Evolutionary conservation across 2,329 filamentous ascomycete genomes (phyloP).

Genomic region (Colletotrichum chrysophilum): DNA sequence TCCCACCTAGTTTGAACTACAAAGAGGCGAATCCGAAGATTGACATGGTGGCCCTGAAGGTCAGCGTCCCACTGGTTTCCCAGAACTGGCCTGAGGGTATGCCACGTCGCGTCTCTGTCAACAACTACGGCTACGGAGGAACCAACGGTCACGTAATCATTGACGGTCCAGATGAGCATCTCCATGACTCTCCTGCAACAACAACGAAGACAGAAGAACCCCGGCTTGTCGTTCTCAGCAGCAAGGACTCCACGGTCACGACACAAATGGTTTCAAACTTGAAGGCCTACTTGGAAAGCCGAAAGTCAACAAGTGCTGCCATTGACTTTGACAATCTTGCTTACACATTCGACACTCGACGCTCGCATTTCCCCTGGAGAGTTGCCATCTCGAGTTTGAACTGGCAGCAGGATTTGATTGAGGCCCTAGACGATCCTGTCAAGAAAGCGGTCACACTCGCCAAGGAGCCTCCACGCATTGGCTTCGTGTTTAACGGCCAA

Average conservation of each 20-base stretch:
- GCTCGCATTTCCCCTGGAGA: constrained; percentile 21
- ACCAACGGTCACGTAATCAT: constrained; percentile 18
- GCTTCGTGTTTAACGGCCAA: constrained; percentile 40
- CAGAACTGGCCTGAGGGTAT: background rate
- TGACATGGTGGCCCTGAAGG: background rate
- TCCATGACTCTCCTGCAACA: background rate
- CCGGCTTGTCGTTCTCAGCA: background rate
- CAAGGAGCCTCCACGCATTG: constrained; percentile 17
- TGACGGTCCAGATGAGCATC: constrained; percentile 28
- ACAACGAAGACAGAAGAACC: background rate
- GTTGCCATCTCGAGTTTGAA: constrained; percentile 21
- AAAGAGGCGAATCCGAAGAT: constrained; percentile 49
- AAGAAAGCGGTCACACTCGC: constrained; percentile 13
- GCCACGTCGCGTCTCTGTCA: constrained; percentile 2
- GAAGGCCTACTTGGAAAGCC: background rate
- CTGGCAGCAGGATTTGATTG: constrained; percentile 9
- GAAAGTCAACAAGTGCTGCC: background rate
- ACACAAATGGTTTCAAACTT: background rate
- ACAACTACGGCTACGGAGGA: constrained; percentile 17
- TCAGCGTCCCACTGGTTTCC: background rate
- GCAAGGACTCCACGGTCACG: background rate
- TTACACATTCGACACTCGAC: constrained; percentile 22
- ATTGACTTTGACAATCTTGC: constrained; percentile 13
- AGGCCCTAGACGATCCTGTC: background rate
- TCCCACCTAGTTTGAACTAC: constrained; percentile 60